Conservation (phyloP, 352 stramenopile genomes). For the Globisporangium paroecandrum region DNA sequence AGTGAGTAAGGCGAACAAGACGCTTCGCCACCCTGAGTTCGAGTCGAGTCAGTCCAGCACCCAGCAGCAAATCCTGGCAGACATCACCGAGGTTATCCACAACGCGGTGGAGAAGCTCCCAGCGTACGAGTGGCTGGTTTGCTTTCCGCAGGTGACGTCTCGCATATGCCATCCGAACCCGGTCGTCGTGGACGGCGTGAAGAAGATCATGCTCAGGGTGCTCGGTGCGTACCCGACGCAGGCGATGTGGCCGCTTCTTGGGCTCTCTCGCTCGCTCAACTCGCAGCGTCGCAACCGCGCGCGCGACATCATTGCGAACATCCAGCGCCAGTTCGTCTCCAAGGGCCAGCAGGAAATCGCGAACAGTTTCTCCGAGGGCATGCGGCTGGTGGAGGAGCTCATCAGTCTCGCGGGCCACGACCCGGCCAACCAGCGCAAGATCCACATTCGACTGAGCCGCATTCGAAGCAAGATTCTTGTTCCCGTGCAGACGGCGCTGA, state of each 20-base stretch:
- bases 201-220: slow-evolving; percentile 92
- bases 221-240: slow-evolving; percentile 94
- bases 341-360: slow-evolving; percentile 60
- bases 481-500: slow-evolving; percentile 75
- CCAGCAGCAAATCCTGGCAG: slow-evolving; percentile 59
- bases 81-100: slow-evolving; percentile 65
- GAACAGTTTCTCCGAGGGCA: slow-evolving; percentile 85
- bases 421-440: slow-evolving; percentile 75
- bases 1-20: slow-evolving; percentile 52
- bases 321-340: slow-evolving; percentile 66
- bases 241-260: slow-evolving; percentile 96
- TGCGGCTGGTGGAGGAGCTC: slow-evolving; percentile 91
- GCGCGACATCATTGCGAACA: slow-evolving; percentile 57
- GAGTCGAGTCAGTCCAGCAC: slow-evolving; percentile 46
- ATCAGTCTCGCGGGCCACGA: slow-evolving; percentile 91
- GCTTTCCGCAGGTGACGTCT: slow-evolving; percentile 97
- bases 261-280: slow-evolving; percentile 91
- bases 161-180: slow-evolving; percentile 89
- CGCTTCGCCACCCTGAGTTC: slow-evolving; percentile 58
- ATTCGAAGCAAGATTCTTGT: slow-evolving; percentile 74
- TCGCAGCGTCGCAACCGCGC: slow-evolving; percentile 58
- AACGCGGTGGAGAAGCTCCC: slow-evolving; percentile 53
- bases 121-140: slow-evolving; percentile 96
- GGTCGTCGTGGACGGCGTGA: slow-evolving; percentile 86
- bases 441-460: slow-evolving; percentile 69